Evolutionary conservation across 2,329 filamentous ascomycete genomes (phyloP).

Genomic region (Cadophora luteo-olivacea): DNA sequence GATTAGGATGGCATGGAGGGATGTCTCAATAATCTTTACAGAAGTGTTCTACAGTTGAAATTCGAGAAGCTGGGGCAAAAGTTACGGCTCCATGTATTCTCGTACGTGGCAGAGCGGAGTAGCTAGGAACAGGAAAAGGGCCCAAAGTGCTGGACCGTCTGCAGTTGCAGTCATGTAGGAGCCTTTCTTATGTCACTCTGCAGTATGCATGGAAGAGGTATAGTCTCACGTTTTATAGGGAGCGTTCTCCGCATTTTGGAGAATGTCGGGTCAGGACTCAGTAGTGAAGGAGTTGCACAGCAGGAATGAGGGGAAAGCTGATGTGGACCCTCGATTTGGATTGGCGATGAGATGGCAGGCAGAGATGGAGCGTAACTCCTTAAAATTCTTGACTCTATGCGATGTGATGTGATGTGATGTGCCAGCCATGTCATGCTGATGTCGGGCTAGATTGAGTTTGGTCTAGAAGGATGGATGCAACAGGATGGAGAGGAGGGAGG

Average conservation of each 20-base stretch:
- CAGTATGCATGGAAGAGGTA: background rate
- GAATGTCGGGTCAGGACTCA: background rate
- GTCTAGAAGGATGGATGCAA: background rate
- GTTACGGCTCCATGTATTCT: background rate
- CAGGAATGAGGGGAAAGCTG: background rate
- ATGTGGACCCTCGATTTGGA: background rate
- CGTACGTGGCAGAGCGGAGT: background rate
- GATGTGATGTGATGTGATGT: conserved; percentile 9
- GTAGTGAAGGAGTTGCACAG: background rate
- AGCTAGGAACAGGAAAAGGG: conserved; percentile 2
- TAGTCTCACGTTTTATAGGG: background rate
- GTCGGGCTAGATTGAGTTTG: conserved; percentile 1
- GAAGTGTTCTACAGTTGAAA: background rate
- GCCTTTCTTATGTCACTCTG: background rate
- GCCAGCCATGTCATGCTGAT: conserved; percentile 3
- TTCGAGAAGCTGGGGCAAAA: background rate
- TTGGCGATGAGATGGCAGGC: background rate
- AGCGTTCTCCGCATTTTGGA: conserved; percentile 10
- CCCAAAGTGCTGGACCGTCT: background rate
- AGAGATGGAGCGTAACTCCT: background rate
- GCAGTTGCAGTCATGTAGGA: background rate
- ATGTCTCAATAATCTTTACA: background rate
- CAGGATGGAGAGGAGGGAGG: background rate
- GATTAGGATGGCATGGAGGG: background rate
- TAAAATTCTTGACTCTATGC: background rate